Conservation (phyloP, 805 yeast genomes). For the Torulaspora gathmanii region DNA sequence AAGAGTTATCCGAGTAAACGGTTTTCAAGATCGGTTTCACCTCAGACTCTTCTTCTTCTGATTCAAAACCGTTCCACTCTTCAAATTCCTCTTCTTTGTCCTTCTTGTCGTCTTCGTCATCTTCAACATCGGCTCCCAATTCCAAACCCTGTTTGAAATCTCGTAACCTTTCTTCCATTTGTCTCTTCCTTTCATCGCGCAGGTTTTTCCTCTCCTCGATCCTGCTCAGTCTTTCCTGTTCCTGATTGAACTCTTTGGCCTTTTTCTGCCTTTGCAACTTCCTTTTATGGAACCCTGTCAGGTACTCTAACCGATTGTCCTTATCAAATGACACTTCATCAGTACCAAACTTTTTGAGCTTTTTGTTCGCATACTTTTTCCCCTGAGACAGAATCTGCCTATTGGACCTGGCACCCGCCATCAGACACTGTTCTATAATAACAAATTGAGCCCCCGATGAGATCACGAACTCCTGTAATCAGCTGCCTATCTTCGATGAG, state of each 20-base stretch:
- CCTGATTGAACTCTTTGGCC: slow-evolving; percentile 71
- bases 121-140: slow-evolving; percentile 26
- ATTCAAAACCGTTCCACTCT: slow-evolving; percentile 40
- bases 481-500: slow-evolving; percentile 1
- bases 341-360: slow-evolving; percentile 60
- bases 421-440: neutral
- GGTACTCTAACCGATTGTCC: slow-evolving; percentile 70
- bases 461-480: neutral
- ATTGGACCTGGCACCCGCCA: slow-evolving; percentile 37
- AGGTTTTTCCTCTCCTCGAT: slow-evolving; percentile 68
- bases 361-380: slow-evolving; percentile 67
- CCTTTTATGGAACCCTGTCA: slow-evolving; percentile 95
- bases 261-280: slow-evolving; percentile 82
- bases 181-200: slow-evolving; percentile 60
- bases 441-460: neutral
- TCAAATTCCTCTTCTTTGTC: slow-evolving; percentile 24
- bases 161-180: slow-evolving; percentile 54
- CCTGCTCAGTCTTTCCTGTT: slow-evolving; percentile 66
- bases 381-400: slow-evolving; percentile 89
- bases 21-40: slow-evolving; percentile 35
- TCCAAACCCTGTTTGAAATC: slow-evolving; percentile 32
- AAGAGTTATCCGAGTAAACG: slow-evolving; percentile 38
- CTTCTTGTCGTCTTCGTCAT: slow-evolving; percentile 15
- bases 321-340: slow-evolving; percentile 83
- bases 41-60: slow-evolving; percentile 26